Evolutionary conservation across 129 eudicot species (phyloP), one percentile per base, ranked within the genome.

Genomic region (Ambrosia trifida): DNA sequence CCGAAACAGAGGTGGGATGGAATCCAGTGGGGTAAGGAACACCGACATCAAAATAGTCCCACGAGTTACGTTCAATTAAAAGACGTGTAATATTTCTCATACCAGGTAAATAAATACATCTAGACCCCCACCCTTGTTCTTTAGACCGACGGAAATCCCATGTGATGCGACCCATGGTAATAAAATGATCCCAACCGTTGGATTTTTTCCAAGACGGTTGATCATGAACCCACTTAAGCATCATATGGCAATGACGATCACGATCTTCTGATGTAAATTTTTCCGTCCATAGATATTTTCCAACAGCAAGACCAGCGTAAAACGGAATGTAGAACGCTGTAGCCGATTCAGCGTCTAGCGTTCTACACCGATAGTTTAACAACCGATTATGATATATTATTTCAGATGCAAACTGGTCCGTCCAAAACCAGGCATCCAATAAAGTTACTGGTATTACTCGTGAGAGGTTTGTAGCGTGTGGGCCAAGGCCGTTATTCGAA

Each of bases 21-120:
- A 93, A 93, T 72, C 98, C 98, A 51, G 98, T 89, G 78, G 98
- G 98, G 72, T 93, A 93, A 14, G 98, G 98, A 2, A 93, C 95
- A 71, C 91, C 98, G 67, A 93, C 70, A 56, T 93, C 98, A 63
- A 89, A 89, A 78, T 85, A 89, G 81, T 93, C 98, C 98, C 98
- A 89, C 11, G 96, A 95, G 73, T 93, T 84, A 0, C 85, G 82
- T 67, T 93, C 98, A n/a, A 93, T 93, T 6, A 93, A 61, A 20
- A 93, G 76, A 45, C 98, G 85, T 28, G 96, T 93, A 66, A 93
- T 83, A 79, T 93, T 93, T 32, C 88, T 70, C 96, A 93, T 93
- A 12, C 78, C 85, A 0, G 91, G 92, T 51, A 79, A 56, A 75
- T 87, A 85, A 11, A 89, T 85, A 50, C 98, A 93, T 33, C 86